Percentiles rank a stretch among this genome's conserved stretches.
These are phyloP conservation scores for Laburnicola sp. DNA, from an alignment of 2,329 filamentous ascomycete species.

Conservation along the genomic window DNA sequence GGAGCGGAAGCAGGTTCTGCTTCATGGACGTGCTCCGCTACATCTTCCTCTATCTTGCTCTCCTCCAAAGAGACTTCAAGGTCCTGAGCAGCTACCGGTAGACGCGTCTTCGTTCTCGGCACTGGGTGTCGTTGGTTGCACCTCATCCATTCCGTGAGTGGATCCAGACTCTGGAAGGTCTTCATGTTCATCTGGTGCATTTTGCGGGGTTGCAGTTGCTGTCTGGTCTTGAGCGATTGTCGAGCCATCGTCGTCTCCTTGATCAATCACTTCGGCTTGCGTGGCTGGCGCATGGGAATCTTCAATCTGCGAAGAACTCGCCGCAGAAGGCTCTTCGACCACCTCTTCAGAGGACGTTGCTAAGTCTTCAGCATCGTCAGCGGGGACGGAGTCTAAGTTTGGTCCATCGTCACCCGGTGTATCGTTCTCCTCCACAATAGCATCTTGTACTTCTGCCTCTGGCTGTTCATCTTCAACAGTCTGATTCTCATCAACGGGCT, in stretches of 20 bases:
- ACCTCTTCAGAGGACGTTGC: no score
- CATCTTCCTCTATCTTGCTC: not conserved
- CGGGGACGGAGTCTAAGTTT: not conserved
- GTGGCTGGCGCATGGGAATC: no score
- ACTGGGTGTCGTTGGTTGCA: conserved; percentile 13
- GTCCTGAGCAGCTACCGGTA: not conserved
- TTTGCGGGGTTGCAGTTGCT: not conserved
- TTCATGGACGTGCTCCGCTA: not conserved
- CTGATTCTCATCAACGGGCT: not conserved
- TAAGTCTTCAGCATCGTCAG: not conserved
- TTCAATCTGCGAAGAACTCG: no score
- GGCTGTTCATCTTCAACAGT: not conserved
- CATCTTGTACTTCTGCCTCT: not conserved
- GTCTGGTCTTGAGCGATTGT: no score
- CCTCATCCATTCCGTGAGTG: conserved; percentile 13
- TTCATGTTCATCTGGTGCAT: not conserved
- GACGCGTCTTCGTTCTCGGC: conserved; percentile 9
- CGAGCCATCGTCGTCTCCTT: not conserved
- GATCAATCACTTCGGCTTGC: not conserved
- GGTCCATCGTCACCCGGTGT: not conserved
- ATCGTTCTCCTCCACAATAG: not conserved
- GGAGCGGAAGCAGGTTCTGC: not conserved
- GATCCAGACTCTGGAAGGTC: not conserved
- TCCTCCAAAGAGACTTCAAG: no score
- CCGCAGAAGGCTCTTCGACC: no score